These are phyloP conservation scores for Cladosporium sp. DNA, from an alignment of 2,329 filamentous ascomycete species.

Conservation along the genomic window DNA sequence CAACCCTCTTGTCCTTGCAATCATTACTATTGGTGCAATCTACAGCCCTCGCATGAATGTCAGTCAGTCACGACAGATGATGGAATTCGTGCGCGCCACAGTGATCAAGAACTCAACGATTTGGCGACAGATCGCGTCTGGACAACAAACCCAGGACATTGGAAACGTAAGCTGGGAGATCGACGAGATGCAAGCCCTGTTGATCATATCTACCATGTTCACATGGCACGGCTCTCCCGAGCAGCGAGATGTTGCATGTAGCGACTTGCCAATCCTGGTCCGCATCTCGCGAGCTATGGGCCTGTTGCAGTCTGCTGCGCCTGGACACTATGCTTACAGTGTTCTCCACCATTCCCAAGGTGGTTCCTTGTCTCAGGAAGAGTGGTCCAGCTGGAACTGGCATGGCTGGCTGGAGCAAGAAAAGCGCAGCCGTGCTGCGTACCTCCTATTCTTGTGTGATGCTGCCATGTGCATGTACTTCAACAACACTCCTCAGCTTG, in stretches of 20 bases:
- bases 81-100: constrained; percentile 58
- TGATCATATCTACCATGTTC: constrained; percentile 59
- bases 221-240: constrained; percentile 66
- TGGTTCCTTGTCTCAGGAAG: constrained; percentile 43
- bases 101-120: constrained; percentile 54
- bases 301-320: constrained; percentile 52
- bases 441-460: constrained; percentile 62
- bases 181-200: constrained; percentile 65
- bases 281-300: constrained; percentile 54
- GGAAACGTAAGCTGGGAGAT: constrained; percentile 40
- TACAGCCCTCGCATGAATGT: constrained; percentile 63
- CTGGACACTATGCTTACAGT: constrained; percentile 50
- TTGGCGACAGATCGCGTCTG: constrained; percentile 42
- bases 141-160: constrained; percentile 36
- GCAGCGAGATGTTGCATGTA: constrained; percentile 61
- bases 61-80: constrained; percentile 62
- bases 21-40: constrained; percentile 70
- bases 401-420: constrained; percentile 66
- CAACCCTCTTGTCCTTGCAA: constrained; percentile 62
- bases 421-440: constrained; percentile 61
- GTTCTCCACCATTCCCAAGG: constrained; percentile 56
- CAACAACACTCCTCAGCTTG: constrained; percentile 61
- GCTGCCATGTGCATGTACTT: constrained; percentile 66
- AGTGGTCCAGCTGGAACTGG: constrained; percentile 60
- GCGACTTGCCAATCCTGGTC: constrained; percentile 55